Conservation (phyloP, 2,329 filamentous ascomycete species). For the Cephalotrichum gorgonifer region DNA sequence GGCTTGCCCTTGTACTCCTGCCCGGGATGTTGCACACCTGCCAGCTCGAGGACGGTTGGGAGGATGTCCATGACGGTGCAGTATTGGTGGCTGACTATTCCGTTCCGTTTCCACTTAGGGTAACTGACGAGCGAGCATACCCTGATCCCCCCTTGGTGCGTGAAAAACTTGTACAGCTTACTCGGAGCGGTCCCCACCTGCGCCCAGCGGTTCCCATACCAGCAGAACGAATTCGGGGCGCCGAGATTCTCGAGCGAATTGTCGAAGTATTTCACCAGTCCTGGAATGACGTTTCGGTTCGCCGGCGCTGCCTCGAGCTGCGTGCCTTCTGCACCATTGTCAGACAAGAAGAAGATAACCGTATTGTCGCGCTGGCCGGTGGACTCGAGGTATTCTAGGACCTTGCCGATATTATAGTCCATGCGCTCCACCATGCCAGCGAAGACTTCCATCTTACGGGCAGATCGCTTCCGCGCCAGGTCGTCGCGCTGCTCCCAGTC, state of each 20-base stretch:
- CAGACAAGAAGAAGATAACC: constrained; percentile 42
- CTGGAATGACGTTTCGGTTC: not conserved
- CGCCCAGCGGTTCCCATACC: constrained; percentile 39
- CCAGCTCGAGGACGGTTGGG: constrained; percentile 35
- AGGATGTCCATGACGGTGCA: constrained; percentile 38
- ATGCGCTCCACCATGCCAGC: constrained; percentile 45
- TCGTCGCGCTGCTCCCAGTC: constrained; percentile 11
- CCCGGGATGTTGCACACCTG: constrained; percentile 27
- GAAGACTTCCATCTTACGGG: constrained; percentile 26
- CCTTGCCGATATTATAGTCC: constrained; percentile 37
- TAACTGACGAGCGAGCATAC: not conserved
- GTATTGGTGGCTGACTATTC: constrained; percentile 9
- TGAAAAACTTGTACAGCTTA: constrained; percentile 31
- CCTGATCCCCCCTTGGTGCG: not conserved
- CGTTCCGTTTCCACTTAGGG: not conserved
- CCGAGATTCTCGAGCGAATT: constrained; percentile 32
- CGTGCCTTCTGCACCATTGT: constrained; percentile 43
- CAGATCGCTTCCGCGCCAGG: constrained; percentile 7
- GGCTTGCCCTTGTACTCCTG: not conserved
- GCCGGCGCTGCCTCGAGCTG: constrained; percentile 35
- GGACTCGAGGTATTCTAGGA: constrained; percentile 33
- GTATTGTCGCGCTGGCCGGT: constrained; percentile 42
- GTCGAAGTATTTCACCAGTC: constrained; percentile 35
- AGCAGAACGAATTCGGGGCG: constrained; percentile 29
- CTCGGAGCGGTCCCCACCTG: constrained; percentile 38